phyloP scores from a whole-genome alignment of 2,329 filamentous ascomycete genomes.

The Colletotrichum chrysophilum region DNA sequence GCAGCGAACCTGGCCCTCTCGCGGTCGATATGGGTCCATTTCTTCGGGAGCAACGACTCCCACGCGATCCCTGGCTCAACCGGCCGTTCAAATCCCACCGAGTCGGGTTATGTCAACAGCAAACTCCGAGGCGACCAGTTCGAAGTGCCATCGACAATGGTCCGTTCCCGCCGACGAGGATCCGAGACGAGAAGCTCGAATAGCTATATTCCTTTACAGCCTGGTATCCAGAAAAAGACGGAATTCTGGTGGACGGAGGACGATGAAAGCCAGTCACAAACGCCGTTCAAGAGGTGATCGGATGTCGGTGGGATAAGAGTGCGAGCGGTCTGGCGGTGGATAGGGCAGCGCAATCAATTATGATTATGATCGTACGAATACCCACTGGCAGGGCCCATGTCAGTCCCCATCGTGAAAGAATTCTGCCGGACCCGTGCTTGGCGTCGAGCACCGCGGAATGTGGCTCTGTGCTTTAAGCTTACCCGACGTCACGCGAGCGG shows the following conservation, averaged over 20 bases:
- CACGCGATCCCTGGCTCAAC: background rate
- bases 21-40: conserved; percentile 25
- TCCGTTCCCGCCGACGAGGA: background rate
- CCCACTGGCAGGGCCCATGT: background rate
- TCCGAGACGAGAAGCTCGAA: conserved; percentile 14
- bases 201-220: conserved; percentile 23
- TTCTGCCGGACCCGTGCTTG: background rate
- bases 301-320: background rate
- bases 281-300: background rate
- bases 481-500: background rate
- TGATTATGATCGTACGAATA: background rate
- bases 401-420: background rate
- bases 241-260: conserved; percentile 24
- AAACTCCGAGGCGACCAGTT: conserved; percentile 17
- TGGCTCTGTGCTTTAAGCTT: background rate
- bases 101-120: background rate
- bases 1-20: conserved; percentile 34
- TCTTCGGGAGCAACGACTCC: conserved; percentile 3
- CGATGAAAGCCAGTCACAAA: background rate
- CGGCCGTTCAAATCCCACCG: background rate
- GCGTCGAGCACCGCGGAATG: background rate
- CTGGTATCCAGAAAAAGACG: conserved; percentile 24
- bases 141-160: background rate
- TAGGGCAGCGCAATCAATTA: background rate
- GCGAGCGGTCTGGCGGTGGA: background rate